Percentiles rank a stretch among this genome's conserved stretches.
phyloP scores from a whole-genome alignment of 148 eudicot genomes.

The Camellia lanceoleosa region DNA sequence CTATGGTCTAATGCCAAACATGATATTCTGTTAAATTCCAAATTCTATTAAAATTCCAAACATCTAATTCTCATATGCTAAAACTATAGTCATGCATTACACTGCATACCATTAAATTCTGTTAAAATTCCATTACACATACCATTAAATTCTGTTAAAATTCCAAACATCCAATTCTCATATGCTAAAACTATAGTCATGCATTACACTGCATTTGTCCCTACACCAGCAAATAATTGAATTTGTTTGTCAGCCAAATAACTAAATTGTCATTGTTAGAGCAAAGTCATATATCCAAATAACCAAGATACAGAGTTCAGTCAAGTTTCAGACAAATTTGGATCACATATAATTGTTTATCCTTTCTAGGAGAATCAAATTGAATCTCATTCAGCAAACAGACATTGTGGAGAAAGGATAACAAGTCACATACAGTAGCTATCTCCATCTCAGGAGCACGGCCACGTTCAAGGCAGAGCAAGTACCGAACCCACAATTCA shows the following conservation, averaged over 20 bases:
- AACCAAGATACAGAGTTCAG: not conserved
- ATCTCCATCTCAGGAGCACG: constrained; percentile 75
- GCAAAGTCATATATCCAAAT: not conserved
- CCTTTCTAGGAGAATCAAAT: not conserved
- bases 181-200: not conserved
- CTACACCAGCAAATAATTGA: not conserved
- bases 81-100: too few species aligned
- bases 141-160: too few species aligned
- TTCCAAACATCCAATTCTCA: not conserved
- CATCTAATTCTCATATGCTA: too few species aligned
- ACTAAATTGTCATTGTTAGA: not conserved
- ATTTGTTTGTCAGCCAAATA: not conserved
- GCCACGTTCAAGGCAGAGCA: constrained; percentile 79
- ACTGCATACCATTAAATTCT: too few species aligned
- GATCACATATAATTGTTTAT: not conserved
- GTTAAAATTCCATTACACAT: too few species aligned
- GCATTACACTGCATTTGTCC: not conserved
- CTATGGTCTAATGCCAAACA: too few species aligned
- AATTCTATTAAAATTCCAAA: too few species aligned
- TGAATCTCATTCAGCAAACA: not conserved
- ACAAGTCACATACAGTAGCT: constrained; percentile 50
- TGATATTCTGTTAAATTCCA: too few species aligned
- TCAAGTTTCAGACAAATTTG: not conserved
- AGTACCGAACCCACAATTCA: constrained; percentile 81
- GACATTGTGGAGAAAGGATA: constrained; percentile 6